Conservation (phyloP, 305 asterid genomes). For the Fraxinus paxiana region DNA sequence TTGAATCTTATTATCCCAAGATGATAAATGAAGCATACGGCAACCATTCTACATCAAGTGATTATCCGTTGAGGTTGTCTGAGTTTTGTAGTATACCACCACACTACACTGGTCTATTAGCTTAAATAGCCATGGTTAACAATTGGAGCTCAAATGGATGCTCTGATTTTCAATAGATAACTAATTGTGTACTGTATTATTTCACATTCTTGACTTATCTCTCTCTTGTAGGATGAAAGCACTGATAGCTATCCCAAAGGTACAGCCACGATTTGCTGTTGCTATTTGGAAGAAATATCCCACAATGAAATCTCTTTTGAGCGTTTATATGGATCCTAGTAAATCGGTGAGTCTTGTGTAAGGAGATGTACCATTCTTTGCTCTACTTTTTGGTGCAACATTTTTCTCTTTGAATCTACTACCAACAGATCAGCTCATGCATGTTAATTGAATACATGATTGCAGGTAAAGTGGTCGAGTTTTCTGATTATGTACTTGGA, state of each 20-base stretch:
- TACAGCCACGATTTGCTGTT: slow-evolving; percentile 85
- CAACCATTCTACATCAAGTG: background rate
- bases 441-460: background rate
- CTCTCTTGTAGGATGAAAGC: slow-evolving; percentile 71
- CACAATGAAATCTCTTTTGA: slow-evolving; percentile 86
- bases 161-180: slow-evolving; percentile 8
- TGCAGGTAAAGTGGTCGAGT: background rate
- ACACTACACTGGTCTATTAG: background rate
- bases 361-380: background rate
- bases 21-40: background rate
- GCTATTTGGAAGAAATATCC: slow-evolving; percentile 93
- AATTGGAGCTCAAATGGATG: background rate
- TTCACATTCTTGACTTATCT: slow-evolving; percentile 6
- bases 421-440: background rate
- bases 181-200: background rate
- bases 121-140: background rate
- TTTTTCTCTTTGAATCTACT: slow-evolving; percentile 10
- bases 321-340: slow-evolving; percentile 79
- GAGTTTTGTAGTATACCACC: background rate
- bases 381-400: background rate
- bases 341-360: slow-evolving; percentile 58
- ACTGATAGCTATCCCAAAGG: slow-evolving; percentile 81
- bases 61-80: background rate
- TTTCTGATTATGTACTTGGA: slow-evolving; percentile 2
- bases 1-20: background rate